Conservation (phyloP, 257 asterid genomes). For the Capsicum pubescens region DNA sequence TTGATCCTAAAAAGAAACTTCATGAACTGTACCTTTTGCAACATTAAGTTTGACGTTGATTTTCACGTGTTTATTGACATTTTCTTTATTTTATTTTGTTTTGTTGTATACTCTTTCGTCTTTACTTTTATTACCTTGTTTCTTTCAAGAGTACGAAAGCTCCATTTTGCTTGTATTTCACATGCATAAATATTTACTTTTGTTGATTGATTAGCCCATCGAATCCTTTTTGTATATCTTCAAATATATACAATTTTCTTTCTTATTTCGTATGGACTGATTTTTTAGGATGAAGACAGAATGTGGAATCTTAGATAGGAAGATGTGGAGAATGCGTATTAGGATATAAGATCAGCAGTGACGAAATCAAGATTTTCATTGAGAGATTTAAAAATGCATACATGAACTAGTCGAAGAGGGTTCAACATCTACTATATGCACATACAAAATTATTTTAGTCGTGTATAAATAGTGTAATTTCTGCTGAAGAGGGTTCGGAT, state of each 20-base stretch:
- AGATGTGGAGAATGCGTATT: too few species aligned
- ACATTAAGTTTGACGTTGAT: background rate
- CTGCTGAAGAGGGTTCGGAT: too few species aligned
- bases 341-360: too few species aligned
- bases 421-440: too few species aligned
- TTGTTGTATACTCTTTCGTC: background rate
- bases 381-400: too few species aligned
- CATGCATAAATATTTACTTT: background rate
- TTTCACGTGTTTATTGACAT: conserved; percentile 18
- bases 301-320: background rate
- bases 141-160: background rate
- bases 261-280: background rate
- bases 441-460: too few species aligned
- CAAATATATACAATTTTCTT: background rate
- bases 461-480: too few species aligned
- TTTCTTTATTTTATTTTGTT: background rate
- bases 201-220: background rate
- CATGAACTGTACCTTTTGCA: background rate
- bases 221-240: background rate
- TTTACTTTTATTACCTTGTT: background rate
- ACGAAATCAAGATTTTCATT: too few species aligned
- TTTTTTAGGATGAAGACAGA: background rate
- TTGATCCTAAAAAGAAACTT: background rate
- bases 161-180: conserved; percentile 12
- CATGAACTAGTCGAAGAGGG: too few species aligned